Evolutionary conservation across 345 rosid species (phyloP).

Genomic region (Heritiera fomes): DNA sequence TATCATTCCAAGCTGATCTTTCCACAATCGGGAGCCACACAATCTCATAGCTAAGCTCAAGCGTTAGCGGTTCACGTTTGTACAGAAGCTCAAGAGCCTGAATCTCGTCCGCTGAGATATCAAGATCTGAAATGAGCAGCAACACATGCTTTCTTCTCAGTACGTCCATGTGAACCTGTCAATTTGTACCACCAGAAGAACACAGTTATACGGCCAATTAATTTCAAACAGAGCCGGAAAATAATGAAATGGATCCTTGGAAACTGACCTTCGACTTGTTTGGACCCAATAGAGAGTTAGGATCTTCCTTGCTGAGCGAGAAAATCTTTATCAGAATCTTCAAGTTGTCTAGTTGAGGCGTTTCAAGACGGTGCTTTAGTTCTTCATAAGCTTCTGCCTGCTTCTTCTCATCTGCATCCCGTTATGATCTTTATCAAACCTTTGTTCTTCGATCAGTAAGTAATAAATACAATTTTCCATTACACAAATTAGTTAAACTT

Average conservation of each 20-base stretch:
- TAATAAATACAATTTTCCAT: neutral
- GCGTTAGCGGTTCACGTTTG: slow-evolving; percentile 13
- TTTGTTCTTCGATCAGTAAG: neutral
- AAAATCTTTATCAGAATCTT: slow-evolving; percentile 43
- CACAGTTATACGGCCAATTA: neutral
- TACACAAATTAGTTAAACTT: neutral
- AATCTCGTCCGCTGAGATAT: slow-evolving; percentile 40
- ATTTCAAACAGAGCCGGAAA: neutral
- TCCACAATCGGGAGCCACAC: slow-evolving; percentile 54
- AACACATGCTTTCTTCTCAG: slow-evolving; percentile 72
- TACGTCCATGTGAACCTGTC: slow-evolving; percentile 65
- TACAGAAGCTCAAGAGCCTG: slow-evolving; percentile 26
- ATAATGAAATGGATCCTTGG: neutral
- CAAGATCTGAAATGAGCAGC: slow-evolving; percentile 59
- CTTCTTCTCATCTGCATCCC: slow-evolving; percentile 44
- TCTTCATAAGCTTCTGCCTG: slow-evolving; percentile 33
- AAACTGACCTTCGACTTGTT: slow-evolving; percentile 39
- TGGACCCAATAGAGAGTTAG: slow-evolving; percentile 36
- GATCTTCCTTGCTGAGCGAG: slow-evolving; percentile 41
- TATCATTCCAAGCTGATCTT: slow-evolving; percentile 31
- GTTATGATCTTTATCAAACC: neutral
- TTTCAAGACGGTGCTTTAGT: slow-evolving; percentile 26
- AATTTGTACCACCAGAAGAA: neutral
- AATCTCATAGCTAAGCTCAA: slow-evolving; percentile 29
- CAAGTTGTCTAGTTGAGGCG: slow-evolving; percentile 44